Base-by-base conservation (phyloP, 345 rosid genomes). In the Boechera divaricarpa region DNA sequence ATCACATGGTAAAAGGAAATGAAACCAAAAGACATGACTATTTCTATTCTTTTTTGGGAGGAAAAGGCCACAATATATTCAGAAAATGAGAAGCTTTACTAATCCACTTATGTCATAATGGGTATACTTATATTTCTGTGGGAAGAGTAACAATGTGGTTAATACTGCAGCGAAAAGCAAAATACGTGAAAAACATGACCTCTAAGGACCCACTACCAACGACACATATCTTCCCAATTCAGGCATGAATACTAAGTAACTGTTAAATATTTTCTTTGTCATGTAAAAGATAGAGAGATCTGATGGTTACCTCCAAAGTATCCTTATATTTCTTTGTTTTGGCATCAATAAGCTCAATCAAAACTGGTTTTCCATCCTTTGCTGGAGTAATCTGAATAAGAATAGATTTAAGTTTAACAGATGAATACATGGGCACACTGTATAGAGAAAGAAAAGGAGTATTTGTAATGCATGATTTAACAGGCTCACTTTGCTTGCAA, bases 311-410 rank as follows among this genome's bases (percentile, higher is more conserved):
- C 99, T 95, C 97, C 80, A 95, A 83, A 5, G 84, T 88, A 63
- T 91, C 97, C 79, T 81, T 91, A 52, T 39, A 91, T 79, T 95
- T 94, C 86, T 95, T 95, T 15, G 99, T 95, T 77, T 95, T 95
- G 61, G 99, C 99, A 87, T 93, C 99, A 57, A 85, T 87, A 79
- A 95, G 99, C 87, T 95, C 98, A 81, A 95, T 95, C 63, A 56
- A 66, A 64, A 95, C 99, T 70, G 98, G 98, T 68, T 91, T 95
- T 33, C 99, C 98, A 83, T 95, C 94, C 77, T 82, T 90, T 10
- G 93, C 99, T 0, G 99, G 98, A 74, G 98, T 95, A 47, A 95
- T 95, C 99, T 91, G 67, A 44, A 56, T 16, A 85, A 11, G 26
- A 58, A 24, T 10, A 51, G 2, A 39, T 29, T 36, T 13, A 10